These are phyloP conservation scores for Penicillium sp. DNA, from an alignment of 2,329 filamentous ascomycete genomes.

Conservation along the genomic window DNA sequence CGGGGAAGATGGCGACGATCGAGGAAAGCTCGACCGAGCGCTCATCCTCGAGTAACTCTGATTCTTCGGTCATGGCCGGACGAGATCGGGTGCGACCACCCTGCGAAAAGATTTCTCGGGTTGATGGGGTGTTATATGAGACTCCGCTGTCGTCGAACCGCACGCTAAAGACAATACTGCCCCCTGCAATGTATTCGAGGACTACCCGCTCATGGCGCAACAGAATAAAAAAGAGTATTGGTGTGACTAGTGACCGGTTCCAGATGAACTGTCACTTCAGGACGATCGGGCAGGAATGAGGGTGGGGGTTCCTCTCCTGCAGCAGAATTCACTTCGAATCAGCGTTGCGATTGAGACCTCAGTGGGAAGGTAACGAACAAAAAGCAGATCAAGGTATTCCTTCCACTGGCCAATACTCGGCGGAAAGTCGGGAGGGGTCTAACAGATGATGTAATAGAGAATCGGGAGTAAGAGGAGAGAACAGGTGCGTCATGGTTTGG, in stretches of 20 bases:
- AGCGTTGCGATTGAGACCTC: background rate
- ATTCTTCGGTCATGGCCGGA: conserved; percentile 40
- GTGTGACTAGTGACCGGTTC: background rate
- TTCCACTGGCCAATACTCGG: conserved; percentile 14
- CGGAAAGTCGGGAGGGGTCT: conserved; percentile 21
- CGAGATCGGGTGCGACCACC: background rate
- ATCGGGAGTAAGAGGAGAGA: conserved; percentile 25
- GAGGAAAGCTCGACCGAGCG: conserved; percentile 57
- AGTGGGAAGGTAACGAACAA: conserved; percentile 3
- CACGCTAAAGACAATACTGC: background rate
- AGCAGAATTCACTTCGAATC: conserved; percentile 6
- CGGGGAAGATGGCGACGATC: conserved; percentile 60
- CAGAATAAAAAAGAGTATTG: background rate
- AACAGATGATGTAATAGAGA: conserved; percentile 28
- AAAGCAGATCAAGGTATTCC: conserved; percentile 14
- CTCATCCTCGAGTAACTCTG: conserved; percentile 49
- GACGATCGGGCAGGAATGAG: conserved; percentile 15
- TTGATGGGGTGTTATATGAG: background rate
- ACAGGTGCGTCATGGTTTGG: conserved; percentile 37
- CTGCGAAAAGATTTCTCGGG: conserved; percentile 6
- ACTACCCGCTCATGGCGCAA: conserved; percentile 1
- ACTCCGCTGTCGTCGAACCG: background rate
- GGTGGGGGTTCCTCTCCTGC: conserved; percentile 1
- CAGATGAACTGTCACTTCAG: conserved; percentile 11
- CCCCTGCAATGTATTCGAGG: background rate